Evolutionary conservation across 257 asterid species (phyloP).

Genomic region (Nicotiana attenuata): DNA sequence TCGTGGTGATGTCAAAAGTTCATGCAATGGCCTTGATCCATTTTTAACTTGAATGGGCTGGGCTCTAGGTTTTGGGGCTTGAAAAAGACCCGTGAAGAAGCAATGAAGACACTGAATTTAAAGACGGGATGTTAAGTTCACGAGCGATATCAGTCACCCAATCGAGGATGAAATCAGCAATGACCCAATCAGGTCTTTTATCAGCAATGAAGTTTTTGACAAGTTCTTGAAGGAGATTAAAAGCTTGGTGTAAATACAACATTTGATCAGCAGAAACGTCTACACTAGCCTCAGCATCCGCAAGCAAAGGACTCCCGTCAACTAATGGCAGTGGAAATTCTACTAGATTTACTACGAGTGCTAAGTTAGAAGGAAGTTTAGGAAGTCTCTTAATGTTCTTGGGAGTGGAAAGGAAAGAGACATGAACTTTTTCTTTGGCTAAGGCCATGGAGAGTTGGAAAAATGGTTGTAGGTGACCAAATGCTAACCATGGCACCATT

Average conservation of each 20-base stretch:
- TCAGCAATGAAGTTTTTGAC: constrained; percentile 3
- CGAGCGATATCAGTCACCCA: background rate
- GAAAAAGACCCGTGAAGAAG: background rate
- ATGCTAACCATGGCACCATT: background rate
- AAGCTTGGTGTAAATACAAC: background rate
- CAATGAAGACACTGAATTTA: background rate
- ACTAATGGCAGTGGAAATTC: background rate
- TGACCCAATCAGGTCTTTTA: background rate
- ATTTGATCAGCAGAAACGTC: constrained; percentile 12
- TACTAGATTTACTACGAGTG: background rate
- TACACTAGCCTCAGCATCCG: constrained; percentile 18
- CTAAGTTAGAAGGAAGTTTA: constrained; percentile 13
- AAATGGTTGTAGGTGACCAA: background rate
- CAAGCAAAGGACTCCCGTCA: constrained; percentile 11
- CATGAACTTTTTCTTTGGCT: constrained; percentile 10
- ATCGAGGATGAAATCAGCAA: background rate
- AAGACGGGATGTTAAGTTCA: background rate
- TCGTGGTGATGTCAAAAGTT: background rate
- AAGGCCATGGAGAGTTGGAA: background rate
- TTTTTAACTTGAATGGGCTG: background rate
- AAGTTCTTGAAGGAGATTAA: background rate
- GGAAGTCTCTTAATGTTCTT: constrained; percentile 25
- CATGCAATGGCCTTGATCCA: background rate
- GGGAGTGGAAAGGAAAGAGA: constrained; percentile 16
- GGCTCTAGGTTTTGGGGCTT: background rate